Evolutionary conservation across 768 basidiomycete genomes (phyloP).

Genomic region (Leccinum subtestaceum): DNA sequence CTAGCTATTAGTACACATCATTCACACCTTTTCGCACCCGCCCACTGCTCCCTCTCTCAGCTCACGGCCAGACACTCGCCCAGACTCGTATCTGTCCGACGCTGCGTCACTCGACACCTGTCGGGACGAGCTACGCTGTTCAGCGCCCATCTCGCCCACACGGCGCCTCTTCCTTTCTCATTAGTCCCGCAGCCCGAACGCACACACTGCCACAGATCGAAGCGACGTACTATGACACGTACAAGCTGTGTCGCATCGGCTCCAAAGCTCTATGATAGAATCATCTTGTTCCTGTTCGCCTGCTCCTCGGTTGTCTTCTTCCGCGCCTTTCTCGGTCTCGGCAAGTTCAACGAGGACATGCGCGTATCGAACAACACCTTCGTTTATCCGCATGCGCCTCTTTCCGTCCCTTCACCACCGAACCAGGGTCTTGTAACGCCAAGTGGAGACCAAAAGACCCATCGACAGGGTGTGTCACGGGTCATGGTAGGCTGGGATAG

Average conservation of each 20-base stretch:
- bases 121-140: too few relatives aligned
- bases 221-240: not conserved
- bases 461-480: not conserved
- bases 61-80: too few relatives aligned
- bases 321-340: constrained; percentile 26
- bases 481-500: constrained; percentile 20
- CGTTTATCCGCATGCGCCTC: not conserved
- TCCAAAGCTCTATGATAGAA: constrained; percentile 19
- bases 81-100: too few relatives aligned
- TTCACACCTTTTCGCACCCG: too few relatives aligned
- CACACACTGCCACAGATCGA: not conserved
- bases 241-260: constrained; percentile 4
- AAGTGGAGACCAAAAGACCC: constrained; percentile 1
- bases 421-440: not conserved
- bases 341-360: constrained; percentile 1
- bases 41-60: too few relatives aligned
- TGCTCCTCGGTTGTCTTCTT: constrained; percentile 27
- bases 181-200: too few relatives aligned
- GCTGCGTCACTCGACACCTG: too few relatives aligned
- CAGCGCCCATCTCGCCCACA: too few relatives aligned
- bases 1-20: too few relatives aligned
- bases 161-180: too few relatives aligned
- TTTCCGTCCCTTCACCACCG: not conserved
- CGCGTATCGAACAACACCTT: not conserved
- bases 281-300: constrained; percentile 24